Percentiles rank a stretch among this genome's conserved stretches.
Conservation (phyloP, 75 land plant species). For the Isoetes taiwanensis region DNA sequence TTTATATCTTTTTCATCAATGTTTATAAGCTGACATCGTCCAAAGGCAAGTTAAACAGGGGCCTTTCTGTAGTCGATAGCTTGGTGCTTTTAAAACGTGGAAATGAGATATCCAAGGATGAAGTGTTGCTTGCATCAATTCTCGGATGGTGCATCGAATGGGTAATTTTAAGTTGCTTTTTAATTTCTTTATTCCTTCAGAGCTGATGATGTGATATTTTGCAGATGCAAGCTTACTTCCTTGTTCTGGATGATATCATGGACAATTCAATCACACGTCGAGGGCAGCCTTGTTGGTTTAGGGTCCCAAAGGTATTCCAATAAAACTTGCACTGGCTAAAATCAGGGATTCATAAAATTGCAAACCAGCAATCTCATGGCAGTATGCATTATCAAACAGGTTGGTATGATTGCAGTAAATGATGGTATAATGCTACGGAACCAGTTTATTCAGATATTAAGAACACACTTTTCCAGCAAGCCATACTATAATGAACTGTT, state of each 20-base stretch:
- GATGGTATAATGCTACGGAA: constrained; percentile 88
- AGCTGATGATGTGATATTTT: no score
- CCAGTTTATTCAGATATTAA: constrained; percentile 70
- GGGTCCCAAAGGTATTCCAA: constrained; percentile 70
- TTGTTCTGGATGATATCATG: constrained; percentile 96
- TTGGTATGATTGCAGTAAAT: constrained; percentile 80
- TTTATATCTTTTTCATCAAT: no score
- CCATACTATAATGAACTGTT: constrained; percentile 78
- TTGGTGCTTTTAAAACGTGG: constrained; percentile 61
- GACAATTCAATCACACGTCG: constrained; percentile 76
- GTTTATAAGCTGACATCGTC: no score
- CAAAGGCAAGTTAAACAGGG: constrained; percentile 96
- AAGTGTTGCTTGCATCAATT: constrained; percentile 53
- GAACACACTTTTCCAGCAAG: constrained; percentile 49
- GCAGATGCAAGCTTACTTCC: constrained; percentile 96
- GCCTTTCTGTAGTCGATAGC: constrained; percentile 90
- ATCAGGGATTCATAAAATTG: not conserved
- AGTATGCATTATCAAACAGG: no score
- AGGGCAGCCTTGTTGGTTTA: constrained; percentile 98
- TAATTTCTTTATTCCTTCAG: no score
- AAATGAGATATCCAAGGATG: constrained; percentile 50
- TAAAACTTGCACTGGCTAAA: no score
- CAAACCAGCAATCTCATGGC: no score
- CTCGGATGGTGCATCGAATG: constrained; percentile 99
- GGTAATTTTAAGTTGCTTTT: constrained; percentile 31